Base-by-base conservation (phyloP, 768 basidiomycete genomes). In the Lentinula sp. region DNA sequence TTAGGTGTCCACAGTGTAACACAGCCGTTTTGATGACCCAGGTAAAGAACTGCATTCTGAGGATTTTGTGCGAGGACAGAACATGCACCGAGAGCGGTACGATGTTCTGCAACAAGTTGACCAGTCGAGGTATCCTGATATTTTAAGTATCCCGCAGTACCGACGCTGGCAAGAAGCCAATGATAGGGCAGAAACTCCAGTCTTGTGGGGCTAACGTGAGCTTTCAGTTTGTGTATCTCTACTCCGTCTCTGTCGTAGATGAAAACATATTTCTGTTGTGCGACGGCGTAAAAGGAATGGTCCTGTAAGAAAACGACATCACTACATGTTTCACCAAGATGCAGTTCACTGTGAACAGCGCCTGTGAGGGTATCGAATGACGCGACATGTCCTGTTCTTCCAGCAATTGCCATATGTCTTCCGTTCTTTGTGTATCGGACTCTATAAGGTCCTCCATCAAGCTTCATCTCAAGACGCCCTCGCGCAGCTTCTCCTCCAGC, bases 1-100 rank as follows among this genome's bases (percentile, higher is more conserved):
- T 96, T 97, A 0, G 97, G 97, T 6, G 95, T 96, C 95, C 95
- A 98, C 2, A 98, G 79, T 0, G 95, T 95, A n/a, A 98, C 90
- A 28, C 87, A 88, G 13, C 96, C 96, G 67, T 98, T 98, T 68
- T 92, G 87, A 68, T 98, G 96, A 0, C 97, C 97, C 9, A 97
- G 85, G 63, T 97, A 86, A 59, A 98, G 88, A 63, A 98, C 93
- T 12, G 94, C 97, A 72, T 90, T 95, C 75, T 98, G 95, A 15
- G 78, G 72, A 70, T 97, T 98, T 78, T 98, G 95, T 0, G 91
- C 78, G 86, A 99, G 91, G 42, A 90, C 83, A 37, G 76, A 81
- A 66, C 91, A 93, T 8, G 88, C 82, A 3, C 97, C 95, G 28
- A 96, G 81, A 69, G 92, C 93, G 8, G 95, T 96, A 20, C 93